These are phyloP conservation scores for Trifolium repens DNA, from an alignment of 306 rosid genomes.

Conservation along the genomic window DNA sequence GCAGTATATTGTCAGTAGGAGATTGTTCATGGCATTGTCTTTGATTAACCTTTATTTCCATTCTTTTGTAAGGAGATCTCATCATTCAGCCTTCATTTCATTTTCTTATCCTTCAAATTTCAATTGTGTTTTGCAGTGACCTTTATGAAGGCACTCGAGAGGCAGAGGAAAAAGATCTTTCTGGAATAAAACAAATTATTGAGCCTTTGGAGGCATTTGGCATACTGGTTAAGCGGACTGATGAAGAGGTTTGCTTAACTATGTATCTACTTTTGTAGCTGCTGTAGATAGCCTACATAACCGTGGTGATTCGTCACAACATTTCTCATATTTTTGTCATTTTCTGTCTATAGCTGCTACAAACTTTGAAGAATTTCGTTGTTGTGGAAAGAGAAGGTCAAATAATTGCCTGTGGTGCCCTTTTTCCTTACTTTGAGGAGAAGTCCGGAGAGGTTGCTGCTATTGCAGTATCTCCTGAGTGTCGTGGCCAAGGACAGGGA, in stretches of 20 bases:
- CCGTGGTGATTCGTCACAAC: slow-evolving; percentile 5
- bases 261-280: slow-evolving; percentile 1
- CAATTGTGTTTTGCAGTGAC: slow-evolving; percentile 61
- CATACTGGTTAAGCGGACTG: slow-evolving; percentile 76
- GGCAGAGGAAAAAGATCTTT: slow-evolving; percentile 71
- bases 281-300: slow-evolving; percentile 15
- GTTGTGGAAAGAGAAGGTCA: slow-evolving; percentile 98
- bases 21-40: slow-evolving; percentile 32
- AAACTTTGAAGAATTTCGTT: slow-evolving; percentile 60
- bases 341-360: slow-evolving; percentile 60
- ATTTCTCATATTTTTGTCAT: slow-evolving; percentile 29
- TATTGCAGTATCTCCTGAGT: slow-evolving; percentile 91
- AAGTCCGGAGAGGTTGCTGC: slow-evolving; percentile 95
- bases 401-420: slow-evolving; percentile 92
- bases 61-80: not conserved
- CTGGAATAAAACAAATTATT: slow-evolving; percentile 73
- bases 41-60: not conserved
- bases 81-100: slow-evolving; percentile 19
- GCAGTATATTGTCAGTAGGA: not conserved
- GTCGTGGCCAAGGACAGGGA: slow-evolving; percentile 96
- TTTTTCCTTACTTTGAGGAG: slow-evolving; percentile 77
- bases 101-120: slow-evolving; percentile 37
- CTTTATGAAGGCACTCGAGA: slow-evolving; percentile 95
- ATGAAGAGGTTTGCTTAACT: slow-evolving; percentile 67
- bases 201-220: slow-evolving; percentile 83